phyloP scores from a whole-genome alignment of 2,329 filamentous ascomycete genomes.

The Fusarium beomiforme region DNA sequence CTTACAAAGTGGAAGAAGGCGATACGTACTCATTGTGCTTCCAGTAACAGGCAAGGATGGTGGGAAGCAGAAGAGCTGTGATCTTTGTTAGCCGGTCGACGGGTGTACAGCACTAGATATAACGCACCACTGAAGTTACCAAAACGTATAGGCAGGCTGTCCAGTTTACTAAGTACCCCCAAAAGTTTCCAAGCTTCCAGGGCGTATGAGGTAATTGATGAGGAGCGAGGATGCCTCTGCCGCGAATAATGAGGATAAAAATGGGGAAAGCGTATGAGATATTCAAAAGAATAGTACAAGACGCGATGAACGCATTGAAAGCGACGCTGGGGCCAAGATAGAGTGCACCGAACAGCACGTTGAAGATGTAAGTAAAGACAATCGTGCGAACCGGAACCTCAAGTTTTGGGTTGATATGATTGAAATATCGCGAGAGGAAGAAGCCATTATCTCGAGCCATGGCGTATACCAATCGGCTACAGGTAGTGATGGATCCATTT shows the following conservation, averaged over 20 bases:
- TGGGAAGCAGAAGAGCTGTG: neutral
- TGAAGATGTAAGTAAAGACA: neutral
- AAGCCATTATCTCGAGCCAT: neutral
- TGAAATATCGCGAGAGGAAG: neutral
- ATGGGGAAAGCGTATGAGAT: neutral
- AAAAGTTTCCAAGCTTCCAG: neutral
- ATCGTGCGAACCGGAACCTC: neutral
- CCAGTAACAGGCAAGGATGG: neutral
- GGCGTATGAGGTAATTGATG: neutral
- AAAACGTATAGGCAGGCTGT: neutral
- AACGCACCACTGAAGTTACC: neutral
- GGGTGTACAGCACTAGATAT: rapidly evolving
- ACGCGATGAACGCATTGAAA: neutral
- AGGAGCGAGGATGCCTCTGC: neutral
- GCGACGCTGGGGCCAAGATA: neutral
- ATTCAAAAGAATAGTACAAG: neutral
- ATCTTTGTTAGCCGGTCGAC: neutral
- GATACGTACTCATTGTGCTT: neutral
- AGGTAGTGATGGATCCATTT: neutral
- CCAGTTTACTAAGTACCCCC: neutral
- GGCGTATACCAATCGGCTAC: neutral
- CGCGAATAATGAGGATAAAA: neutral
- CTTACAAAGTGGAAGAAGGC: neutral
- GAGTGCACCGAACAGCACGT: neutral
- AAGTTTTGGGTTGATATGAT: neutral